Base-by-base conservation (phyloP, 164 flowering plant species). In the Magnolia officinalis region DNA sequence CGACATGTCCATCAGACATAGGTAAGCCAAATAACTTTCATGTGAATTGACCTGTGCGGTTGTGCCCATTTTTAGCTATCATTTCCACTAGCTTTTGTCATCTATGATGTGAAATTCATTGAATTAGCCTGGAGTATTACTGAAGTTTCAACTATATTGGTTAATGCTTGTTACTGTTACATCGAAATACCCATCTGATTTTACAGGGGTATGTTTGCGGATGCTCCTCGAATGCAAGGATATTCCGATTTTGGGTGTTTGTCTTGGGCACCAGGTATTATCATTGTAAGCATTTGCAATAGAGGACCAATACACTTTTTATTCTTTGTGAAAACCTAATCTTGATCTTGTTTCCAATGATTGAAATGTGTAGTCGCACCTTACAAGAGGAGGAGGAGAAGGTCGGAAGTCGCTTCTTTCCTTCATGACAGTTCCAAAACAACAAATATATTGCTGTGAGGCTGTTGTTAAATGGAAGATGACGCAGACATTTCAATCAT, bases 221-320 rank as follows among this genome's bases (percentile, higher is more conserved):
- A 74, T 96, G 72, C 87, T 94, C 83, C 88, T 77, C 58, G 91
- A 92, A 81, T 96, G 99, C 87, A 75, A 80, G 74, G 97, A 94
- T 82, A 87, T 96, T 73, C 99, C 99, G 18, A 91, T 96, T 80
- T 83, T 96, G 87, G 99, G 99, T 82, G 97, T 96, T 84, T 96
- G 99, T 82, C 97, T 96, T 78, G 99, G 99, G 24, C 99, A 96
- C 80, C 99, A 96, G 99, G 99, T 96, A 85, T 29, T 75, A 29
- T 49, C 52, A 19, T 58, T 71, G 63, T 4, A 18, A 61, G 8
- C n/a, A 9, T 67, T 59, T 68, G 50, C 29, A 68, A 29, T 20
- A 13, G 68, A 31, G 50, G 71, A 29, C 7, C n/a, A 29, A 6
- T 68, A 24, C 11, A 14, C 18, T 19, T 68, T 29, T 68, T 16